Percentiles rank a stretch among this genome's conserved stretches.
These are phyloP conservation scores for Hamigera avellanea DNA, from an alignment of 495 filamentous ascomycete species.

Conservation along the genomic window DNA sequence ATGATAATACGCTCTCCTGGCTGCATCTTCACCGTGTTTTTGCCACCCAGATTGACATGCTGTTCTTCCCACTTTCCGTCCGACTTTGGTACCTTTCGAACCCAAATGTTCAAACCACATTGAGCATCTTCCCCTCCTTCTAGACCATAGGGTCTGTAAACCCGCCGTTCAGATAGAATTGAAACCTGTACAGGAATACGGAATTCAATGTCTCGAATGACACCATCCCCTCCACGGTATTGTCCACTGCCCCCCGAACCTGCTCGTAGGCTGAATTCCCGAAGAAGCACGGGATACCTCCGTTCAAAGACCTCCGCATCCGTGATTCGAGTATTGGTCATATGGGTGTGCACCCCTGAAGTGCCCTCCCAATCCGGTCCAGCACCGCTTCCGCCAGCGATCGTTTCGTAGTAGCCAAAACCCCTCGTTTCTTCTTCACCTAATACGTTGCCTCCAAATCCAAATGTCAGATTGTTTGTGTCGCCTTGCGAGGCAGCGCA, in stretches of 20 bases:
- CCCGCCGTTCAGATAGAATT: conserved; percentile 68
- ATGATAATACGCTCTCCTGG: conserved; percentile 67
- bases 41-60: conserved; percentile 65
- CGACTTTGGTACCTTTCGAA: conserved; percentile 32
- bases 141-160: conserved; percentile 71
- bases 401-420: conserved; percentile 93
- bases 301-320: conserved; percentile 86
- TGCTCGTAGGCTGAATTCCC: conserved; percentile 62
- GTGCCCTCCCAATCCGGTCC: conserved; percentile 73
- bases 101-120: conserved; percentile 71
- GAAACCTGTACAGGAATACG: conserved; percentile 57
- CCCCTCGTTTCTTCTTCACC: conserved; percentile 22
- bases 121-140: conserved; percentile 62
- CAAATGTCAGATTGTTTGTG: conserved; percentile 61
- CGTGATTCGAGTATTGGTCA: conserved; percentile 95
- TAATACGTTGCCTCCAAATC: conserved; percentile 9
- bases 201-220: conserved; percentile 25
- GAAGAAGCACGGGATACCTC: conserved; percentile 77
- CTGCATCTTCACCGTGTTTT: conserved; percentile 75
- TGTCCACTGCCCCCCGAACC: conserved; percentile 34
- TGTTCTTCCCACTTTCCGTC: conserved; percentile 37
- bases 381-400: conserved; percentile 79
- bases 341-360: conserved; percentile 80
- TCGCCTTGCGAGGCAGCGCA: conserved; percentile 81
- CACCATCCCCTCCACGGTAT: conserved; percentile 24